Evolutionary conservation across 208 protist species (phyloP).

Genomic region (Crithidia mellificae): DNA sequence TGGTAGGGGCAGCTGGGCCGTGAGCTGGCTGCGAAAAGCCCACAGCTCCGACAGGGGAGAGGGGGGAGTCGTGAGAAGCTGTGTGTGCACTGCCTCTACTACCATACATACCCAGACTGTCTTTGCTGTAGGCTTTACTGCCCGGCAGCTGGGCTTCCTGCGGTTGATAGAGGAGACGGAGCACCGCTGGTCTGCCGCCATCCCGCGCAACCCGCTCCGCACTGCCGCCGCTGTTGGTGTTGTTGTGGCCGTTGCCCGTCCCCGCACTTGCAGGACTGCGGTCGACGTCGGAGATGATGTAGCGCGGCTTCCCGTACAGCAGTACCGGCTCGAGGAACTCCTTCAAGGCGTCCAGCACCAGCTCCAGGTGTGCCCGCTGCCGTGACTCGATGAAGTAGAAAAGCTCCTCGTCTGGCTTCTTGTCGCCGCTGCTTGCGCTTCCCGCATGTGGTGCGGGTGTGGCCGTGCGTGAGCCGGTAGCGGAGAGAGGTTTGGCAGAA

Average conservation of each 20-base stretch:
- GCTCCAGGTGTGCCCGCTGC: constrained; percentile 71
- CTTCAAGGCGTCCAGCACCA: constrained; percentile 53
- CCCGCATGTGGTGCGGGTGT: not conserved
- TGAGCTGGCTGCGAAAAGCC: no score
- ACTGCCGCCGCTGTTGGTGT: not conserved
- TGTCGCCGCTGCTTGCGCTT: not conserved
- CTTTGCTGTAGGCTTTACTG: not conserved
- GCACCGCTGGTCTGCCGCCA: constrained; percentile 34
- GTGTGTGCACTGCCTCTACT: not conserved
- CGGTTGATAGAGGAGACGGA: constrained; percentile 44
- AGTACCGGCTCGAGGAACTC: constrained; percentile 71
- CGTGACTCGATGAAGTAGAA: constrained; percentile 86
- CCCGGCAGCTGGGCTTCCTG: not conserved
- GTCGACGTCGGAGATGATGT: constrained; percentile 85
- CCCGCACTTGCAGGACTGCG: constrained; percentile 41
- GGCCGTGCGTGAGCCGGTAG: not conserved
- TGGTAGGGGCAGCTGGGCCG: no score
- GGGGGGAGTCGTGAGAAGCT: no score
- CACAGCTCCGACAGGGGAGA: no score
- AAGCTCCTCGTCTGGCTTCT: constrained; percentile 28
- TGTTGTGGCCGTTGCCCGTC: not conserved
- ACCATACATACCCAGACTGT: not conserved
- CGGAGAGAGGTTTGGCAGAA: not conserved
- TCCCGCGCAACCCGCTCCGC: constrained; percentile 16
- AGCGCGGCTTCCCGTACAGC: constrained; percentile 68